phyloP scores from a whole-genome alignment of 2,329 filamentous ascomycete species.

The Whalleya microplaca region DNA sequence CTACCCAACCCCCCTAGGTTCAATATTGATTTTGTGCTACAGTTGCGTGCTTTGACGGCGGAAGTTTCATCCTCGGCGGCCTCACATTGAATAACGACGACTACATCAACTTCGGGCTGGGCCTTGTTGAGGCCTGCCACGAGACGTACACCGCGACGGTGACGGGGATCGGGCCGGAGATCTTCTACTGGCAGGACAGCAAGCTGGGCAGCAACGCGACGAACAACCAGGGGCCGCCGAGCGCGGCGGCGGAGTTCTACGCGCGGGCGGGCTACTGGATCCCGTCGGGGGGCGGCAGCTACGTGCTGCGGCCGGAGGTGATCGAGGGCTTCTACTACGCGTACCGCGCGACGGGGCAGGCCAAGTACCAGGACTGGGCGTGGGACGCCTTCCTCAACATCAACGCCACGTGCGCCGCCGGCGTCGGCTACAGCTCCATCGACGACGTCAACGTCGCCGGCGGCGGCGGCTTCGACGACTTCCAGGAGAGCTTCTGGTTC shows the following conservation, averaged over 20 bases:
- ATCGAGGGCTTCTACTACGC: conserved; percentile 88
- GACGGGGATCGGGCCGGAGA: conserved; percentile 78
- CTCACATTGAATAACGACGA: conserved; percentile 66
- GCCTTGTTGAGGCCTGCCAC: conserved; percentile 73
- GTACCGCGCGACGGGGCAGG: conserved; percentile 75
- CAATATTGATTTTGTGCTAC: neutral
- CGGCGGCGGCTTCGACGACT: conserved; percentile 67
- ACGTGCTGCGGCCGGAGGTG: conserved; percentile 78
- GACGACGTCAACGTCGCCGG: conserved; percentile 64
- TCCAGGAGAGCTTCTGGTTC: conserved; percentile 87
- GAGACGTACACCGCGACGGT: conserved; percentile 70
- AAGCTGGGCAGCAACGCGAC: conserved; percentile 38
- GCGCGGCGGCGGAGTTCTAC: conserved; percentile 62
- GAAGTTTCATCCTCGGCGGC: conserved; percentile 83
- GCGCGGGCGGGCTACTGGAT: conserved; percentile 73
- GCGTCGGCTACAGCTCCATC: conserved; percentile 70
- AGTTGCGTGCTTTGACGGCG: conserved; percentile 83
- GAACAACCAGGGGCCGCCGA: conserved; percentile 48
- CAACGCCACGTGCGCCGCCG: conserved; percentile 63
- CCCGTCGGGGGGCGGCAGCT: conserved; percentile 51
- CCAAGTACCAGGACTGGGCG: conserved; percentile 80
- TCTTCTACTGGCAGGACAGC: conserved; percentile 64
- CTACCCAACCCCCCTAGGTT: neutral
- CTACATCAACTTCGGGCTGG: conserved; percentile 75
- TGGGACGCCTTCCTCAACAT: conserved; percentile 78